Base-by-base conservation (phyloP, 1,284 basidiomycete species). In the Apiotrichum gamsii region DNA sequence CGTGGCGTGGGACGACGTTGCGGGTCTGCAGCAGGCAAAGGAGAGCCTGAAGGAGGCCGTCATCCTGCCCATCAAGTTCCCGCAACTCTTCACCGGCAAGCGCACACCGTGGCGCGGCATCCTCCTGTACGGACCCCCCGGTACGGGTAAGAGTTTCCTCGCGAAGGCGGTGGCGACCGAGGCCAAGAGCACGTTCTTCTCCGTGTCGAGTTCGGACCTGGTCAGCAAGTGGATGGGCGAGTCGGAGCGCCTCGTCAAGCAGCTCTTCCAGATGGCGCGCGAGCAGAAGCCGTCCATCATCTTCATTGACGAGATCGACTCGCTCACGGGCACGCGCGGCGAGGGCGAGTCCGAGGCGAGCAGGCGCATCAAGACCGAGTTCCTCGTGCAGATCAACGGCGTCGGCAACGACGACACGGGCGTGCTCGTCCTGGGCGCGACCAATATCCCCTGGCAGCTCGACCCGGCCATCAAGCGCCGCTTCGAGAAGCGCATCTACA, bases 181-280 rank as follows among this genome's bases (percentile, higher is more conserved):
- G 72, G 90, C 94, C 49, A 97, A 98, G 75, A 90, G 90, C 68
- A 97, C 94, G 15, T 98, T 98, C 79, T 98, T 95, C 76, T 90
- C 87, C 59, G 90, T 98, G 52, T 90, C 87, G 61, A 91, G 87
- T 41, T 87, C 84, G 70, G 95, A 98, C 67, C 77, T 98, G 44
- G 95, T 98, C 47, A 94, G 89, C 72, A 98, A 98, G 73, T 98
- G 94, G 94, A 95, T 97, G 78, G 94, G 94, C 58, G 94, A 98
- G 74, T 93, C 88, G 18, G 94, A 98, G 74, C 78, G 89, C 62
- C 78, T 97, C 54, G 94, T 98, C 42, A 94, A 91, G 72, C 90
- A 97, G 69, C 79, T 98, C 32, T 98, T 98, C 68, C 83, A 89
- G 58, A 88, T 98, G 80, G 95, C 94, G 1, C 82, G 94, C 52